Base-by-base conservation (phyloP, 306 rosid species). In the Cucurbita maxima region DNA sequence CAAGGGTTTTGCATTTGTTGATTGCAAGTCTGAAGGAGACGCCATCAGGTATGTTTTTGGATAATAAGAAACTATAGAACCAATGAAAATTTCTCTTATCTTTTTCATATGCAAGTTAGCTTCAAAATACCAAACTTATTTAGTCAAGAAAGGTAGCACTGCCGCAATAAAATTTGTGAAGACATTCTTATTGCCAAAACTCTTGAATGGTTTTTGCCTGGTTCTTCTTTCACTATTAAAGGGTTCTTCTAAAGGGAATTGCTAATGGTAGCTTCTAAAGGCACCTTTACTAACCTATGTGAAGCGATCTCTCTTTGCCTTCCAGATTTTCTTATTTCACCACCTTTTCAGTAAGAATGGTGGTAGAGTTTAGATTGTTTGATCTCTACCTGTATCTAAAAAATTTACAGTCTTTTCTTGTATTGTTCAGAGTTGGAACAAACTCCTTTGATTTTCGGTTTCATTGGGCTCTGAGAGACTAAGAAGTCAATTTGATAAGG, bases 1-100 rank as follows among this genome's bases (percentile, higher is more conserved):
- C 86, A 90, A 89, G 85, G 98, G 96, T 60, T 89, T 82, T 84
- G 95, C 92, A 54, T 84, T 86, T 81, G 90, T 94, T 79, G 82
- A 87, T 86, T 90, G 88, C 86, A 84, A 78, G 87, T 59, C 83
- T 40, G 80, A 84, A 77, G 63, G 74, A 16, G 95, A 87, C 62
- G 98, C 98, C 69, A 74, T 77, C 53, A 87, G 96, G 98, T 90
- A 78, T 20, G 34, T 76, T 37, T 7, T 10, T 20, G 53, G 5
- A 16, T 18, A 37, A 15, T 48, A 48, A n/a, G 70, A 55, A 20
- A 18, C 19, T 56, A 36, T 74, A 37, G 50, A 66, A 66, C 55
- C 4, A 5, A 43, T 10, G 13, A 22, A 40, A 66, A 66, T 66
- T 41, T 66, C 9, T 66, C n/a, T n/a, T n/a, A 43, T 63, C 7